These are phyloP conservation scores for Penicillium herquei DNA, from an alignment of 495 filamentous ascomycete species.

Conservation along the genomic window DNA sequence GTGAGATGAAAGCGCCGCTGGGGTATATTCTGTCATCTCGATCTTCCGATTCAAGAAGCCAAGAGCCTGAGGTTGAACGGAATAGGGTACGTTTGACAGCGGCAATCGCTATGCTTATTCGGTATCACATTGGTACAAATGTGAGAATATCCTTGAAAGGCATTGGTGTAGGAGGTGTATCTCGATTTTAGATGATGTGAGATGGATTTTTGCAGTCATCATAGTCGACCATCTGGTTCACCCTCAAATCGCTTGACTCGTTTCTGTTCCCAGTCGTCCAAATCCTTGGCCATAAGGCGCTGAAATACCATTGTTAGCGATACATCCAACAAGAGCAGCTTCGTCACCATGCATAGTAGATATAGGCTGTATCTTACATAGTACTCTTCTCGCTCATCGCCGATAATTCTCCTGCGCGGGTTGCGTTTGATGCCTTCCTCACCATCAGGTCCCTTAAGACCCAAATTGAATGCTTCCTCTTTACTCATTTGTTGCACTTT, in stretches of 20 bases:
- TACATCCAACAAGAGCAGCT: neutral
- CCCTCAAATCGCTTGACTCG: conserved; percentile 83
- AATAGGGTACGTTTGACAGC: too few species aligned
- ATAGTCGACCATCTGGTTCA: conserved; percentile 83
- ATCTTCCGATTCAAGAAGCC: too few species aligned
- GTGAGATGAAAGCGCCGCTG: neutral
- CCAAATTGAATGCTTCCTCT: conserved; percentile 74
- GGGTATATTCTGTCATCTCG: too few species aligned
- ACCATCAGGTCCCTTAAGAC: conserved; percentile 54
- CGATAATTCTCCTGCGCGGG: conserved; percentile 45
- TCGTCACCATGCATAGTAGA: neutral
- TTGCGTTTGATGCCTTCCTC: conserved; percentile 49
- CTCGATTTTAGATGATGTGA: neutral
- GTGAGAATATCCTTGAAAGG: too few species aligned
- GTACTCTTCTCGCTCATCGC: conserved; percentile 82
- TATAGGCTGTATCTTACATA: conserved; percentile 63
- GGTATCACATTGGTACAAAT: too few species aligned
- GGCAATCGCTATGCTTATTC: too few species aligned
- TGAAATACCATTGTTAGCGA: conserved; percentile 31
- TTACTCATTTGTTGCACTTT: conserved; percentile 76
- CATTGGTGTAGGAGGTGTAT: too few species aligned
- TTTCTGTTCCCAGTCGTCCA: conserved; percentile 96
- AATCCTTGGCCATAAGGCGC: conserved; percentile 85
- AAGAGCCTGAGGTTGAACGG: too few species aligned
- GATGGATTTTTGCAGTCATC: conserved; percentile 21